Conservation (phyloP, 345 rosid genomes). For the Excoecaria cochinchinensis region DNA sequence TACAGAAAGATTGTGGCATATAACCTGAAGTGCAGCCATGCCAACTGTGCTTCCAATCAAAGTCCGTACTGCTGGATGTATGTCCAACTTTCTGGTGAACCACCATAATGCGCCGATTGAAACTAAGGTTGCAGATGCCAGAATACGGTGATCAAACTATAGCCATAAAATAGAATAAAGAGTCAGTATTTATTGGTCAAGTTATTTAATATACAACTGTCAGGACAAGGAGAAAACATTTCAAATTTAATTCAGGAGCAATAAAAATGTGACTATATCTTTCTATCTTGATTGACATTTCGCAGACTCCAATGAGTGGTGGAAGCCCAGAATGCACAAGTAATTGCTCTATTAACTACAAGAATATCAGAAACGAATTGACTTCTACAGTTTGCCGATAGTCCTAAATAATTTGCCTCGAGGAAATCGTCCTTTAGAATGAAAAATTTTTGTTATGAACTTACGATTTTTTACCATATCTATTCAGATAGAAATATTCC, state of each 20-base stretch:
- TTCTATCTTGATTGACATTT: background rate
- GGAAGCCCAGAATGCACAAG: background rate
- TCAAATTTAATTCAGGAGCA: background rate
- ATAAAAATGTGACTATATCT: background rate
- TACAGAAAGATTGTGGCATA: background rate
- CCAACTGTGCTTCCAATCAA: slow-evolving; percentile 72
- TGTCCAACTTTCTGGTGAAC: slow-evolving; percentile 72
- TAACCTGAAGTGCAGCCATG: slow-evolving; percentile 86
- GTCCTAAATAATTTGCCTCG: background rate
- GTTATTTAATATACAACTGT: background rate
- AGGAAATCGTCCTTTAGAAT: background rate
- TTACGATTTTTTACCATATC: background rate
- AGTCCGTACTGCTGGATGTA: slow-evolving; percentile 78
- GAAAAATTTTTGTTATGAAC: background rate
- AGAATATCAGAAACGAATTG: background rate
- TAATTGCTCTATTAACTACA: background rate
- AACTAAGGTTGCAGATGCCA: slow-evolving; percentile 64
- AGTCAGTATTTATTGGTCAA: background rate
- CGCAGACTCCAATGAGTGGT: background rate
- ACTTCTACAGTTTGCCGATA: background rate
- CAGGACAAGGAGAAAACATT: background rate
- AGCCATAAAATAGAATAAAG: background rate
- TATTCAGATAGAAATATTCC: background rate
- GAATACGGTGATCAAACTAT: slow-evolving; percentile 88
- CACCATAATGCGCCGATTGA: slow-evolving; percentile 67